Evolutionary conservation across 108 stramenopile genomes (phyloP).

Genomic region (Skeletonema potamos): DNA sequence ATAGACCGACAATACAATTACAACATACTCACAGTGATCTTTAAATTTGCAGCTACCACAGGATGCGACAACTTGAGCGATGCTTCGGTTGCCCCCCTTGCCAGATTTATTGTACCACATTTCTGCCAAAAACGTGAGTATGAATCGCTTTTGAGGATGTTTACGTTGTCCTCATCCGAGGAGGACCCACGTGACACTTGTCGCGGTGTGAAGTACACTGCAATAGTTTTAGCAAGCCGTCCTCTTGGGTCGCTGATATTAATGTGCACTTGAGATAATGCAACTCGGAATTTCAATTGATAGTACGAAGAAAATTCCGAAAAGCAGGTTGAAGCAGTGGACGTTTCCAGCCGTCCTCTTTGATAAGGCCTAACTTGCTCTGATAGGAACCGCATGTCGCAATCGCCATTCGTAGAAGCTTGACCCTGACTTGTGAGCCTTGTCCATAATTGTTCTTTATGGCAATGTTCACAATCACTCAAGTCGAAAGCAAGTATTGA

Average conservation of each 20-base stretch:
- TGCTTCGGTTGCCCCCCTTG: slow-evolving; percentile 59
- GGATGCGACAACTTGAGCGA: slow-evolving; percentile 50
- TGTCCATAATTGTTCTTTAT: slow-evolving; percentile 18
- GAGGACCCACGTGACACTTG: not conserved
- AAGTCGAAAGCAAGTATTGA: slow-evolving; percentile 48
- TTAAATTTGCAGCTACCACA: slow-evolving; percentile 78
- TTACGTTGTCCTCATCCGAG: slow-evolving; percentile 25
- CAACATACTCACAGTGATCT: slow-evolving; percentile 29
- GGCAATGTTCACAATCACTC: slow-evolving; percentile 62
- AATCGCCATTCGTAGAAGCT: not conserved
- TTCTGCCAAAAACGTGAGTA: slow-evolving; percentile 67
- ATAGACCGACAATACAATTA: not conserved
- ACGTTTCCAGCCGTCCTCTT: slow-evolving; percentile 53
- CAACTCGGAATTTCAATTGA: slow-evolving; percentile 65
- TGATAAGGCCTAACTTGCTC: slow-evolving; percentile 66
- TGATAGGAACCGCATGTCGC: slow-evolving; percentile 7
- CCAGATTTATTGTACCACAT: slow-evolving; percentile 61
- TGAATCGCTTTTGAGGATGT: slow-evolving; percentile 56
- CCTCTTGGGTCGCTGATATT: slow-evolving; percentile 71
- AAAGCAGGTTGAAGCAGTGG: slow-evolving; percentile 47
- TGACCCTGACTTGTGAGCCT: slow-evolving; percentile 4
- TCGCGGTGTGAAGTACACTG: not conserved
- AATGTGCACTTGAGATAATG: slow-evolving; percentile 66
- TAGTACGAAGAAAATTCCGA: slow-evolving; percentile 64
- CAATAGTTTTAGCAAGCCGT: slow-evolving; percentile 74